phyloP scores from a whole-genome alignment of 176 grass and related monocot genomes.

The Rhynchospora pubera region DNA sequence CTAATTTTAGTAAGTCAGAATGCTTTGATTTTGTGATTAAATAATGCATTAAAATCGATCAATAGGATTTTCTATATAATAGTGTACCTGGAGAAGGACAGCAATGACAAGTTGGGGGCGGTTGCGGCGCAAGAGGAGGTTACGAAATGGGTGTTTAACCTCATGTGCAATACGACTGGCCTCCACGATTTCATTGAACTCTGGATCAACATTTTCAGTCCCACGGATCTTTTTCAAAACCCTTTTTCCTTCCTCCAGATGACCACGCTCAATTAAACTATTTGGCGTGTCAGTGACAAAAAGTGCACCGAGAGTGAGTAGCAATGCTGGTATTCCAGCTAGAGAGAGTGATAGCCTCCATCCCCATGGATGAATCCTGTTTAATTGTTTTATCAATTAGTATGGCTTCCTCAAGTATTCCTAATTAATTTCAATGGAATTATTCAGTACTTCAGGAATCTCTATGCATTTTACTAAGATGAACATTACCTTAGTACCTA shows the following conservation, averaged over 20 bases:
- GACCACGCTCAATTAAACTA: conserved; percentile 82
- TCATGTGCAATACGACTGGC: conserved; percentile 65
- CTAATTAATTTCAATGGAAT: not conserved
- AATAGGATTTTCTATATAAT: not conserved
- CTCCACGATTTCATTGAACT: conserved; percentile 84
- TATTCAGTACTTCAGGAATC: not conserved
- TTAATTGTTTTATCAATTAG: not conserved
- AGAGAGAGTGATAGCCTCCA: conserved; percentile 73
- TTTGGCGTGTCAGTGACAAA: conserved; percentile 74
- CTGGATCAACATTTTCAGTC: conserved; percentile 62
- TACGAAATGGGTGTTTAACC: conserved; percentile 94
- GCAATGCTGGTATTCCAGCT: conserved; percentile 64
- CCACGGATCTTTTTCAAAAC: conserved; percentile 70
- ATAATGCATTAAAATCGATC: not conserved
- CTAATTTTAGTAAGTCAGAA: not conserved
- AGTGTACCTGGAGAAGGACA: conserved; percentile 55
- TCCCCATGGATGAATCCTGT: conserved; percentile 70
- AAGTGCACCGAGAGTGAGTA: conserved; percentile 67
- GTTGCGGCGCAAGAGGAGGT: conserved; percentile 64
- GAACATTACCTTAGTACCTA: not conserved
- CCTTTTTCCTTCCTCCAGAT: conserved; percentile 56
- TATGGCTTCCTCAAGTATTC: not conserved
- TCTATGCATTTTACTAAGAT: not conserved
- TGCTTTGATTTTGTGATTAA: not conserved
- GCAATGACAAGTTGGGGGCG: conserved; percentile 72